Percentiles rank a stretch among this genome's conserved stretches.
Evolutionary conservation across 345 rosid species (phyloP).

Genomic region (Aquilaria yunnanensis): DNA sequence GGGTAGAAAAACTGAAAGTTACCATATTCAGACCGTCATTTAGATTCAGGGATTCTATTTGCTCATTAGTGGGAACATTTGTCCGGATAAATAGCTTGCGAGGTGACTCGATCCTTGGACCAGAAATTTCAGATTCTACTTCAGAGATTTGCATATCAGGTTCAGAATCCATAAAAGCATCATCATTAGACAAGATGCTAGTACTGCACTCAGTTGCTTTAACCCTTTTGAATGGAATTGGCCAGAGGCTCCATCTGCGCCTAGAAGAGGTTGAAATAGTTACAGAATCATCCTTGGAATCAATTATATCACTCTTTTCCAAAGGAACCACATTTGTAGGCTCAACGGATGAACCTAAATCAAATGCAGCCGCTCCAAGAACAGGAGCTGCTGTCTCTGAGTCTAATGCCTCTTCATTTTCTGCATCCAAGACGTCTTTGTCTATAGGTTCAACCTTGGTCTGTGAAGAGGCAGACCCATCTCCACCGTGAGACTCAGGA

Average conservation of each 20-base stretch:
- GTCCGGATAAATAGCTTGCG: slow-evolving; percentile 60
- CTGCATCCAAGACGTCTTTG: slow-evolving; percentile 3
- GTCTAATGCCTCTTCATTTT: slow-evolving; percentile 35
- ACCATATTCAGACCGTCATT: slow-evolving; percentile 78
- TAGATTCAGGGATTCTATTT: slow-evolving; percentile 70
- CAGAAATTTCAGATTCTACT: slow-evolving; percentile 20
- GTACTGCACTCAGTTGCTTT: slow-evolving; percentile 55
- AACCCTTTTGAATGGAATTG: slow-evolving; percentile 68
- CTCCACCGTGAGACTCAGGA: slow-evolving; percentile 13
- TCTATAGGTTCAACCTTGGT: slow-evolving; percentile 12
- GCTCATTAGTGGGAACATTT: slow-evolving; percentile 72
- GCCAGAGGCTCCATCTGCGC: slow-evolving; percentile 83
- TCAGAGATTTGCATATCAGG: slow-evolving; percentile 37
- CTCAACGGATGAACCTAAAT: slow-evolving; percentile 51
- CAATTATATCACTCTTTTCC: slow-evolving; percentile 32
- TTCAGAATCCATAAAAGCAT: slow-evolving; percentile 69
- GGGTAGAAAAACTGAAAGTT: slow-evolving; percentile 72
- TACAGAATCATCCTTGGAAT: slow-evolving; percentile 31
- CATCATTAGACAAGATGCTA: slow-evolving; percentile 60
- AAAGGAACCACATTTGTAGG: slow-evolving; percentile 51
- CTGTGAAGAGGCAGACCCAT: slow-evolving; percentile 6
- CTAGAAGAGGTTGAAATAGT: slow-evolving; percentile 39
- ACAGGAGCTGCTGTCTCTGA: slow-evolving; percentile 77
- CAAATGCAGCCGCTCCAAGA: slow-evolving; percentile 62
- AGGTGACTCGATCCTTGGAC: slow-evolving; percentile 38